These are phyloP conservation scores for Mycena polygramma DNA, from an alignment of 768 basidiomycete species.

Conservation along the genomic window DNA sequence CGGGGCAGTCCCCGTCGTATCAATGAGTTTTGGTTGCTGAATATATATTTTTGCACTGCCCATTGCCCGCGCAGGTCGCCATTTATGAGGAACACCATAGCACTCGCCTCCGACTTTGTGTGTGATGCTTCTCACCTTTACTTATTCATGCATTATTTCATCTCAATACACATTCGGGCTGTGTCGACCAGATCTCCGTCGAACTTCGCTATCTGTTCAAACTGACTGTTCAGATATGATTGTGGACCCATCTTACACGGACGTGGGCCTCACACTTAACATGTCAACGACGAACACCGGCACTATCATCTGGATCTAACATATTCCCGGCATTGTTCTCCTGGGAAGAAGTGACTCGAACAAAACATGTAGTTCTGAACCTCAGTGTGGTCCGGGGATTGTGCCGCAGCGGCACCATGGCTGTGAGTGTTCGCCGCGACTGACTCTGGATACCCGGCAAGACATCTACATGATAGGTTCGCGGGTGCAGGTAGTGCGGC, in stretches of 20 bases:
- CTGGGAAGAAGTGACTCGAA: conserved; percentile 28
- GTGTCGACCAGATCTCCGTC: no score
- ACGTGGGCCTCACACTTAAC: conserved; percentile 54
- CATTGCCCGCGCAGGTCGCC: no score
- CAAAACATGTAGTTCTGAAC: conserved; percentile 42
- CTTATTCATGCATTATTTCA: no score
- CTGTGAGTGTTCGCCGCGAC: conserved; percentile 40
- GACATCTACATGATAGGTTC: conserved; percentile 50
- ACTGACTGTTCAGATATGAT: neutral
- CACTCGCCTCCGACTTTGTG: no score
- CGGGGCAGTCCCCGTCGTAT: neutral
- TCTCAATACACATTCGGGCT: no score
- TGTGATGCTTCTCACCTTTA: no score
- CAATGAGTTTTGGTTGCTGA: neutral
- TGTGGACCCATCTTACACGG: conserved; percentile 52
- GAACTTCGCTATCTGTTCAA: no score
- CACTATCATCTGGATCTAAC: conserved; percentile 51
- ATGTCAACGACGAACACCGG: conserved; percentile 54
- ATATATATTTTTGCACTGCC: no score
- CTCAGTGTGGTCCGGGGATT: conserved; percentile 53
- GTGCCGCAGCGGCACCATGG: conserved; percentile 47
- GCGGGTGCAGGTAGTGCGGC: no score
- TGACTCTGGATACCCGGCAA: no score
- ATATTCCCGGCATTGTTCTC: conserved; percentile 51
- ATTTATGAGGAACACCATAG: no score